phyloP scores from a whole-genome alignment of 2,329 filamentous ascomycete genomes.

The Lasiodiplodia sp. region DNA sequence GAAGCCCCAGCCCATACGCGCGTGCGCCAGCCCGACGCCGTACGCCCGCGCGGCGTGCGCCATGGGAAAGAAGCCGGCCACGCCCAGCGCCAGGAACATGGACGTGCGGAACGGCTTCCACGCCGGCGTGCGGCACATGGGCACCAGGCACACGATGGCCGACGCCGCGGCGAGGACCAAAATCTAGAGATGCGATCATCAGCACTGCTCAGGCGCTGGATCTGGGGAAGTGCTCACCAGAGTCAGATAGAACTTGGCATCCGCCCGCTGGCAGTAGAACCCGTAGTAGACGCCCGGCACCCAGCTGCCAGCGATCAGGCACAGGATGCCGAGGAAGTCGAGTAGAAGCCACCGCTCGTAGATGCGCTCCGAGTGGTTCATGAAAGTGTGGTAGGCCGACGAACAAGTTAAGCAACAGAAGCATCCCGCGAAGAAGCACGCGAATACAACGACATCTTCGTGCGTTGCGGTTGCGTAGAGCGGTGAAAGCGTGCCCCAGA shows the following conservation, averaged over 20 bases:
- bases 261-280: slow-evolving; percentile 51
- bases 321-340: slow-evolving; percentile 93
- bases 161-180: slow-evolving; percentile 38
- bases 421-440: slow-evolving; percentile 50
- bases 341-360: slow-evolving; percentile 88
- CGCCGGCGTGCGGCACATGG: slow-evolving; percentile 48
- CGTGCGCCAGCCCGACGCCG: slow-evolving; percentile 43
- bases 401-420: slow-evolving; percentile 56
- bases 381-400: slow-evolving; percentile 81
- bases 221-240: slow-evolving; percentile 36
- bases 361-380: slow-evolving; percentile 81
- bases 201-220: not conserved
- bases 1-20: slow-evolving; percentile 52
- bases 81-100: slow-evolving; percentile 52
- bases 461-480: slow-evolving; percentile 44
- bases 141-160: slow-evolving; percentile 48
- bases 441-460: slow-evolving; percentile 47
- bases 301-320: slow-evolving; percentile 89
- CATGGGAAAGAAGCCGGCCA: slow-evolving; percentile 52
- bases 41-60: slow-evolving; percentile 45
- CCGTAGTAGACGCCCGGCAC: slow-evolving; percentile 76
- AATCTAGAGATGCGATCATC: not conserved
- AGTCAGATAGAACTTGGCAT: slow-evolving; percentile 48
- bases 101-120: slow-evolving; percentile 50
- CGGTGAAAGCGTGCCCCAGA: slow-evolving; percentile 38